These are phyloP conservation scores for Endoconidiophora polonica DNA, from an alignment of 2,329 filamentous ascomycete genomes.

Conservation along the genomic window DNA sequence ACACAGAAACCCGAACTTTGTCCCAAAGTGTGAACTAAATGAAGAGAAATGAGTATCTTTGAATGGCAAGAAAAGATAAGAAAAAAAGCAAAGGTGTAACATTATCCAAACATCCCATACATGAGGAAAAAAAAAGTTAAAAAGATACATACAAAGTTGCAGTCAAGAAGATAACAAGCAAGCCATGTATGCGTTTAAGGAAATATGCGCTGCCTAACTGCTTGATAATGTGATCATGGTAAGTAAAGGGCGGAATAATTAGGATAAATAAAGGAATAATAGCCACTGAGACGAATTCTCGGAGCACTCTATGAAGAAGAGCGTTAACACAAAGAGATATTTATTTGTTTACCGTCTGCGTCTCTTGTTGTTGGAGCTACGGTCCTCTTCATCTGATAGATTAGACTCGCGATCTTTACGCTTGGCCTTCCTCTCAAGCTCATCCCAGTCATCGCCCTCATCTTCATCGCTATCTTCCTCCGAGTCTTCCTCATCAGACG, in stretches of 20 bases:
- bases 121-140: neutral
- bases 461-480: constrained; percentile 47
- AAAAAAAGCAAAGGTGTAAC: neutral
- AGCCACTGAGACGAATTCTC: constrained; percentile 1
- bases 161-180: neutral
- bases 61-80: neutral
- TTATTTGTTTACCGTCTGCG: constrained; percentile 11
- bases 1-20: too few species aligned
- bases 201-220: too few species aligned
- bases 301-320: constrained; percentile 4
- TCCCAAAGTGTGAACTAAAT: too few species aligned
- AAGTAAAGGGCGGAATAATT: constrained; percentile 5
- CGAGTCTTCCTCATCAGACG: constrained; percentile 66
- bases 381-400: constrained; percentile 49
- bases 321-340: neutral
- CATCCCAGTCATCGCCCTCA: constrained; percentile 83
- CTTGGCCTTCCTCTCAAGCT: constrained; percentile 78
- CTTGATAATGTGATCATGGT: neutral
- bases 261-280: constrained; percentile 1
- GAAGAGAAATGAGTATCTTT: too few species aligned
- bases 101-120: neutral
- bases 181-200: too few species aligned
- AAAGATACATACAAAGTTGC: neutral
- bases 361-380: constrained; percentile 44
- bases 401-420: constrained; percentile 56